Evolutionary conservation across 2,329 filamentous ascomycete genomes (phyloP).

Genomic region (Leptographium wingfieldii): DNA sequence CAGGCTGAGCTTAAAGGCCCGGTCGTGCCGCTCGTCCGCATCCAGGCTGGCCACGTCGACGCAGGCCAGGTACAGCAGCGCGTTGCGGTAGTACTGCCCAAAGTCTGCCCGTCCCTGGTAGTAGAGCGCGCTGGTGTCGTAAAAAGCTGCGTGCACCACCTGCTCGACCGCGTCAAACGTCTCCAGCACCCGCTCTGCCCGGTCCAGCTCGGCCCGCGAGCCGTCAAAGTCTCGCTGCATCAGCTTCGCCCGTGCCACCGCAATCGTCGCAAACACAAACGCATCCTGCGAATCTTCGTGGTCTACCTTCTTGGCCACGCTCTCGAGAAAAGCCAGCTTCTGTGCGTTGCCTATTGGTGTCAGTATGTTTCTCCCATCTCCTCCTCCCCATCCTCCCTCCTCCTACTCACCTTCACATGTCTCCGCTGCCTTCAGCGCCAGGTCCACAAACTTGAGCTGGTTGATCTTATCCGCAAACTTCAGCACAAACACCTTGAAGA

Average conservation of each 20-base stretch:
- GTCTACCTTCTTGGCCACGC: conserved; percentile 78
- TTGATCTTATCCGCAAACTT: conserved; percentile 99
- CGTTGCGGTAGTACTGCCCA: conserved; percentile 92
- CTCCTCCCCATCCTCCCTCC: neutral
- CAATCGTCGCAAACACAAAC: conserved; percentile 84
- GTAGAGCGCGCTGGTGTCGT: conserved; percentile 88
- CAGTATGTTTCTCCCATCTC: neutral
- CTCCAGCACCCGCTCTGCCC: conserved; percentile 78
- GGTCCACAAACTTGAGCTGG: conserved; percentile 87
- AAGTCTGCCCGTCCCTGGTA: conserved; percentile 91
- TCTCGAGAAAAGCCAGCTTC: conserved; percentile 71
- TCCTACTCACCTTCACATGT: conserved; percentile 58
- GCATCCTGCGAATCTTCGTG: conserved; percentile 90
- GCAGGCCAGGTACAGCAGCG: conserved; percentile 93
- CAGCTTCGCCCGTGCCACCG: conserved; percentile 78
- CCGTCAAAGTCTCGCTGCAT: conserved; percentile 67
- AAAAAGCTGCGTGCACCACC: conserved; percentile 91
- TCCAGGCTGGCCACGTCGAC: conserved; percentile 70
- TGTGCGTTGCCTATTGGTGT: conserved; percentile 61
- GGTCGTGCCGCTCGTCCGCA: conserved; percentile 60
- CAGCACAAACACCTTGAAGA: conserved; percentile 91
- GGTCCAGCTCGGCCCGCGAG: conserved; percentile 74
- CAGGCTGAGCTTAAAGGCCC: conserved; percentile 86
- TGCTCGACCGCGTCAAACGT: conserved; percentile 91
- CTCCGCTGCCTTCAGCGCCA: conserved; percentile 76